phyloP scores from a whole-genome alignment of 2,329 filamentous ascomycete species.

The Pestalotiopsis sp. region DNA sequence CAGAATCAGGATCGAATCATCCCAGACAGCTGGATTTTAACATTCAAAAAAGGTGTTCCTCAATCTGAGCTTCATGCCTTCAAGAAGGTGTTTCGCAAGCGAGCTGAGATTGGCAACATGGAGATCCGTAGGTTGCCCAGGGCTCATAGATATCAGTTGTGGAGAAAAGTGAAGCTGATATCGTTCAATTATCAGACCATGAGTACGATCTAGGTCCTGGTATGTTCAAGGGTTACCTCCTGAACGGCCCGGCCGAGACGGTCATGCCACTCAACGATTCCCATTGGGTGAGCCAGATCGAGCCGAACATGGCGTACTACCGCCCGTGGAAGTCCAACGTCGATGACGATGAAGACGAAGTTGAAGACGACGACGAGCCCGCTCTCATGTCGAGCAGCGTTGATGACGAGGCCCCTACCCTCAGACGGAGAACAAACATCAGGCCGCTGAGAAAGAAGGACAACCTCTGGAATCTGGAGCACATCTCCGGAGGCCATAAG shows the following conservation, averaged over 20 bases:
- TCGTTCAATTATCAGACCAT: neutral
- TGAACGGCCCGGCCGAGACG: neutral
- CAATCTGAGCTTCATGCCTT: neutral
- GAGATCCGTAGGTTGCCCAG: neutral
- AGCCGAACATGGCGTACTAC: neutral
- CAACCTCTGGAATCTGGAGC: neutral
- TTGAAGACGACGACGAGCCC: neutral
- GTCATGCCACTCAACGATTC: neutral
- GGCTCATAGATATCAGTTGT: no score
- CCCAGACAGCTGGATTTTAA: neutral
- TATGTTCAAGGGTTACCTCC: neutral
- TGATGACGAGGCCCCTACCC: neutral
- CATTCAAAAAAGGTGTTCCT: neutral
- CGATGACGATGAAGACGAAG: neutral
- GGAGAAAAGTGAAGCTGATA: no score
- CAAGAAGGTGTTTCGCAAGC: neutral
- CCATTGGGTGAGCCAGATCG: neutral
- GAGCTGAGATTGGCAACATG: neutral
- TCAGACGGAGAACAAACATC: neutral
- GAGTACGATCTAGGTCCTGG: neutral
- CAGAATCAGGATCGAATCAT: neutral
- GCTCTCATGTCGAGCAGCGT: neutral
- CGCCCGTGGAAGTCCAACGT: neutral
- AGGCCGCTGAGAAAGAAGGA: neutral
- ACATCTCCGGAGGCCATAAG: no score